Evolutionary conservation across 164 flowering plant genomes (phyloP).

Genomic region (Saururus chinensis): DNA sequence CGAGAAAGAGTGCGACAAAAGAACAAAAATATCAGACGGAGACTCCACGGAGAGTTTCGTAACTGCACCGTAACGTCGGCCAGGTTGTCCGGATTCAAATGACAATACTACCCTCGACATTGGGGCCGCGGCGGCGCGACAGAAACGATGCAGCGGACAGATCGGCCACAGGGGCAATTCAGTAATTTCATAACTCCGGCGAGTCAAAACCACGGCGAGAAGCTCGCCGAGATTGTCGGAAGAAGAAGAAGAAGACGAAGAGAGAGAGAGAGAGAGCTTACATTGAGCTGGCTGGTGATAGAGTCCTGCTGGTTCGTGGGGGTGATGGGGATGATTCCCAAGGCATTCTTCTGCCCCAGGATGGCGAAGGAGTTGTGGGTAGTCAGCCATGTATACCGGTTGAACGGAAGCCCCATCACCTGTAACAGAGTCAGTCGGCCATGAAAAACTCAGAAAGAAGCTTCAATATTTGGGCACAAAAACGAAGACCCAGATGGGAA

Average conservation of each 20-base stretch:
- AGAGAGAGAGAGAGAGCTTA: constrained; percentile 14
- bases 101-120: too few relatives aligned
- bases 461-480: neutral
- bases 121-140: too few relatives aligned
- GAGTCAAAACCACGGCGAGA: too few relatives aligned
- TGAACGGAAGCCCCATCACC: constrained; percentile 71
- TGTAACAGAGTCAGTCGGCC: constrained; percentile 2
- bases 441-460: neutral
- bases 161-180: too few relatives aligned
- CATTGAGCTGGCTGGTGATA: constrained; percentile 68
- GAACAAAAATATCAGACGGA: too few relatives aligned
- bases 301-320: constrained; percentile 76
- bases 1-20: too few relatives aligned
- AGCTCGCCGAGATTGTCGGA: neutral
- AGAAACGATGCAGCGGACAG: too few relatives aligned
- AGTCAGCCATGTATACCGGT: constrained; percentile 80
- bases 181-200: too few relatives aligned
- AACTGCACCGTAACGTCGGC: too few relatives aligned
- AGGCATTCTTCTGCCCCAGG: constrained; percentile 40
- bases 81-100: too few relatives aligned
- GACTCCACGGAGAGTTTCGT: too few relatives aligned
- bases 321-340: constrained; percentile 41
- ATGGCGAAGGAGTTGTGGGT: constrained; percentile 82
- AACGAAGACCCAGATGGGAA: neutral
- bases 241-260: neutral